Conservation (phyloP, 805 yeast genomes). For the Metschnikowia santaceciliae region DNA sequence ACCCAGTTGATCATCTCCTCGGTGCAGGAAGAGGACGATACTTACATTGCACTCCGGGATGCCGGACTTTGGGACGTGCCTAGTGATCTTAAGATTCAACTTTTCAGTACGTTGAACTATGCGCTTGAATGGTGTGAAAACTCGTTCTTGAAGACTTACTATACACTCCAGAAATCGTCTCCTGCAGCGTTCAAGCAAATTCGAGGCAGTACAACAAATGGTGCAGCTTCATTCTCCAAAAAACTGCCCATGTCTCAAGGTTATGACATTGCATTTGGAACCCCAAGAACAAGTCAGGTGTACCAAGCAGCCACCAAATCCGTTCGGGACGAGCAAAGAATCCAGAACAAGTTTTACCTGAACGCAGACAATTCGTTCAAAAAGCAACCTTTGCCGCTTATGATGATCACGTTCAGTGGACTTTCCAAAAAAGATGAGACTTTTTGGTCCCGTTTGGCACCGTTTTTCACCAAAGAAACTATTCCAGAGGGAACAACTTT, state of each 20-base stretch:
- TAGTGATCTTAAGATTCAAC: slow-evolving; percentile 44
- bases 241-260: slow-evolving; percentile 17
- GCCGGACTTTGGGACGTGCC: slow-evolving; percentile 67
- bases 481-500: slow-evolving; percentile 44
- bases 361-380: slow-evolving; percentile 31
- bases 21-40: slow-evolving; percentile 60
- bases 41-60: slow-evolving; percentile 69
- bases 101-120: slow-evolving; percentile 75
- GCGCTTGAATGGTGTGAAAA: slow-evolving; percentile 98
- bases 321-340: slow-evolving; percentile 38
- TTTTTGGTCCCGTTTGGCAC: slow-evolving; percentile 65
- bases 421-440: slow-evolving; percentile 43
- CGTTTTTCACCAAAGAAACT: slow-evolving; percentile 46
- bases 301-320: slow-evolving; percentile 49
- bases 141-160: slow-evolving; percentile 67
- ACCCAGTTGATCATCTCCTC: slow-evolving; percentile 78
- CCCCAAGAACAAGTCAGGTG: slow-evolving; percentile 53
- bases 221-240: slow-evolving; percentile 3
- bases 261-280: slow-evolving; percentile 33
- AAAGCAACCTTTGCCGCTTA: slow-evolving; percentile 58
- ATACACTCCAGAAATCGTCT: slow-evolving; percentile 27
- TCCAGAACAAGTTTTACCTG: slow-evolving; percentile 48
- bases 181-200: slow-evolving; percentile 9
- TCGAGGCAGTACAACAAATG: slow-evolving; percentile 6
- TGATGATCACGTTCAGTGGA: slow-evolving; percentile 63